phyloP scores from a whole-genome alignment of 257 asterid genomes.

The Lavandula angustifolia region DNA sequence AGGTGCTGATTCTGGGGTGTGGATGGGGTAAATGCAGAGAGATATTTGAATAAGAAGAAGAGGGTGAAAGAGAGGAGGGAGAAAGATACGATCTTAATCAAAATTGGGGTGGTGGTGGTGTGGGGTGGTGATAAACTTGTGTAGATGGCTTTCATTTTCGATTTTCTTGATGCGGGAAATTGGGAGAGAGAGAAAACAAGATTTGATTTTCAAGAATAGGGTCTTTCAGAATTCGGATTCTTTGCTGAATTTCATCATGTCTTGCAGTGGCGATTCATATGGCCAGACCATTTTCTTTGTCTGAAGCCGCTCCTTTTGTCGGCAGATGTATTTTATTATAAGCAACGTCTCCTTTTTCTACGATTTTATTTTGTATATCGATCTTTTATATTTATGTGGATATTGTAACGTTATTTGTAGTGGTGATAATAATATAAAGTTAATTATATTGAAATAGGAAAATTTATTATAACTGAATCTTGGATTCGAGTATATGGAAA shows the following conservation, averaged over 20 bases:
- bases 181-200: background rate
- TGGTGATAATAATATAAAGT: no score
- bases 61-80: conserved; percentile 46
- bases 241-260: conserved; percentile 7
- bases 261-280: background rate
- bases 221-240: conserved; percentile 25
- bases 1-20: conserved; percentile 30
- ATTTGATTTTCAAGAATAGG: conserved; percentile 8
- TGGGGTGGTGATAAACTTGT: conserved; percentile 36
- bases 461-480: no score
- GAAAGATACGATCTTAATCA: conserved; percentile 43
- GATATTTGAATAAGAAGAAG: conserved; percentile 43
- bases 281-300: conserved; percentile 4
- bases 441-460: no score
- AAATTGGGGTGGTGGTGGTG: conserved; percentile 33
- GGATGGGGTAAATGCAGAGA: conserved; percentile 32
- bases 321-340: background rate
- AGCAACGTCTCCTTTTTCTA: background rate
- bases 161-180: conserved; percentile 1
- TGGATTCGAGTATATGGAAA: no score
- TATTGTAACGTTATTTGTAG: no score
- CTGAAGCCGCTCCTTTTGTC: background rate
- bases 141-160: conserved; percentile 33
- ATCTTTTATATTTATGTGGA: no score
- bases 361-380: background rate